Conservation (phyloP, 2,329 filamentous ascomycete genomes). For the Alternaria angustiovoidea region DNA sequence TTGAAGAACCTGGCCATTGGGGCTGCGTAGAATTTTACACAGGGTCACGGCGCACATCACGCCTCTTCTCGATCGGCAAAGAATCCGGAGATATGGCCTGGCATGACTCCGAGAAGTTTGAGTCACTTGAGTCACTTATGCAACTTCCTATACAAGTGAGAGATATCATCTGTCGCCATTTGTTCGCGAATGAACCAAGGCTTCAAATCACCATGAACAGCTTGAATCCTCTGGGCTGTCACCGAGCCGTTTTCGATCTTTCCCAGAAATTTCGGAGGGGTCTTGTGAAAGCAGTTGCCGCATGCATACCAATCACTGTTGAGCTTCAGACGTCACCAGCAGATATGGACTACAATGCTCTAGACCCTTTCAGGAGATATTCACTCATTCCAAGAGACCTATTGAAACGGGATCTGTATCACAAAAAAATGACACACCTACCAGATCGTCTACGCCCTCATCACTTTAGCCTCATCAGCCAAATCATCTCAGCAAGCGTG, state of each 20-base stretch:
- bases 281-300: neutral
- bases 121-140: neutral
- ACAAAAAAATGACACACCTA: too few species aligned
- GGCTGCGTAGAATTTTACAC: neutral
- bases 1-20: too few species aligned
- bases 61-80: neutral
- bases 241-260: neutral
- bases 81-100: too few species aligned
- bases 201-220: neutral
- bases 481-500: neutral
- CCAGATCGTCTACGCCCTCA: too few species aligned
- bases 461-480: neutral
- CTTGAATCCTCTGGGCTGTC: neutral
- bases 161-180: neutral
- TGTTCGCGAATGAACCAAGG: neutral
- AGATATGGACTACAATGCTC: neutral
- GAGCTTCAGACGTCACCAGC: neutral
- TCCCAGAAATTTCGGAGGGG: neutral
- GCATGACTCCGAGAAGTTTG: too few species aligned
- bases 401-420: neutral
- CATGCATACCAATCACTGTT: neutral
- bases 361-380: neutral
- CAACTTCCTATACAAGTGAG: neutral
- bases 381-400: rapidly evolving
- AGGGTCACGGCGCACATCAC: neutral